Conservation (phyloP, 768 basidiomycete species). For the Lactarius hatsudake region DNA sequence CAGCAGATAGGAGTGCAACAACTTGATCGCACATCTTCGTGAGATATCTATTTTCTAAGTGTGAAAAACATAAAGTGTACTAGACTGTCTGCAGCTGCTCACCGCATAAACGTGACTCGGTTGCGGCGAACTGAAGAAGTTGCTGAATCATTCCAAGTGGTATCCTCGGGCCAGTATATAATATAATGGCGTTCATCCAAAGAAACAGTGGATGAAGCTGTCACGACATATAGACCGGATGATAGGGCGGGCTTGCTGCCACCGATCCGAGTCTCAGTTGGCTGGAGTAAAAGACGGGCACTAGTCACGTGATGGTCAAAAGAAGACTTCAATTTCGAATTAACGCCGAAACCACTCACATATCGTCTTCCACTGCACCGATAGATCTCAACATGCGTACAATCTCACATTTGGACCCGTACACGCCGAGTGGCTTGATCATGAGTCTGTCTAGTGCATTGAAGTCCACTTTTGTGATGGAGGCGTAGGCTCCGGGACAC, state of each 20-base stretch:
- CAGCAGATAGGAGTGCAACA: constrained; percentile 47
- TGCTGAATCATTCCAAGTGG: constrained; percentile 55
- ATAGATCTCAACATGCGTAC: constrained; percentile 41
- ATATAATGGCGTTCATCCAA: constrained; percentile 40
- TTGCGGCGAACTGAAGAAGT: constrained; percentile 46
- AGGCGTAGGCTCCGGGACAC: constrained; percentile 47
- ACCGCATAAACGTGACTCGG: constrained; percentile 63
- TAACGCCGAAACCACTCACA: constrained; percentile 35
- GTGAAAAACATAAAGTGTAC: not conserved
- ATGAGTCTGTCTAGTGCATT: constrained; percentile 43
- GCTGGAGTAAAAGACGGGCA: constrained; percentile 24
- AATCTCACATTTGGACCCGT: constrained; percentile 52
- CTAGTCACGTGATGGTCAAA: constrained; percentile 11
- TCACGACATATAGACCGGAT: constrained; percentile 52
- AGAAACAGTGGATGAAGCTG: constrained; percentile 8
- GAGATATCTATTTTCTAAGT: constrained; percentile 45
- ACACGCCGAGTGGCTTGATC: constrained; percentile 53
- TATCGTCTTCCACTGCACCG: constrained; percentile 37
- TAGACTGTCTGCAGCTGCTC: constrained; percentile 9
- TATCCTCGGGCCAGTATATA: constrained; percentile 30
- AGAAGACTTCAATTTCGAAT: not conserved
- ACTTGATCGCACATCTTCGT: constrained; percentile 58
- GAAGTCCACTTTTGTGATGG: constrained; percentile 31
- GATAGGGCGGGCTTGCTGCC: constrained; percentile 35
- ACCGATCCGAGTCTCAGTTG: constrained; percentile 24